Evolutionary conservation across 306 rosid genomes (phyloP).

Genomic region (Prunus fruticosa): DNA sequence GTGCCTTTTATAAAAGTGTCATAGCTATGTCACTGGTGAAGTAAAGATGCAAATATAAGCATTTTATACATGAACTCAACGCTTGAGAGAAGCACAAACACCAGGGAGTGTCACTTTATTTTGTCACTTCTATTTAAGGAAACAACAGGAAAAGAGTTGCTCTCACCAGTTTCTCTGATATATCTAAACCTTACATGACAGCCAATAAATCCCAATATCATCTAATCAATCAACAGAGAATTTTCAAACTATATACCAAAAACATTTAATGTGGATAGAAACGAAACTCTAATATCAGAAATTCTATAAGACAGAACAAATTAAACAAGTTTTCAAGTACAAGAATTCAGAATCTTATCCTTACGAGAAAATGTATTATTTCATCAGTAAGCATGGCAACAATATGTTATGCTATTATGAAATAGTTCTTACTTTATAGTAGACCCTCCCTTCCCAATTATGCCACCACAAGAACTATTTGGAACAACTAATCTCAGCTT

Average conservation of each 20-base stretch:
- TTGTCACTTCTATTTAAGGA: background rate
- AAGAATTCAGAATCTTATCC: background rate
- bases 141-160: background rate
- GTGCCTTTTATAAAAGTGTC: background rate
- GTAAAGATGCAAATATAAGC: background rate
- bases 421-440: constrained; percentile 74
- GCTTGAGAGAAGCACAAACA: background rate
- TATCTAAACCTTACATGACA: background rate
- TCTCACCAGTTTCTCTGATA: background rate
- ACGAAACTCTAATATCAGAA: background rate
- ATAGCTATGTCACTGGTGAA: background rate
- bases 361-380: background rate
- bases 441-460: constrained; percentile 98
- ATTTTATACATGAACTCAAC: background rate
- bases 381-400: constrained; percentile 2
- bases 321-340: background rate
- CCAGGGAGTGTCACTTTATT: background rate
- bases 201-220: background rate
- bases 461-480: constrained; percentile 96
- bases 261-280: background rate
- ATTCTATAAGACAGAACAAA: background rate
- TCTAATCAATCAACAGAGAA: background rate
- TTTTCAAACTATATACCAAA: background rate
- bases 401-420: background rate
- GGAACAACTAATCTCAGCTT: constrained; percentile 95